Percentiles rank a stretch among this genome's conserved stretches.
Evolutionary conservation across 805 yeast genomes (phyloP).

Genomic region (Ogataea pini): DNA sequence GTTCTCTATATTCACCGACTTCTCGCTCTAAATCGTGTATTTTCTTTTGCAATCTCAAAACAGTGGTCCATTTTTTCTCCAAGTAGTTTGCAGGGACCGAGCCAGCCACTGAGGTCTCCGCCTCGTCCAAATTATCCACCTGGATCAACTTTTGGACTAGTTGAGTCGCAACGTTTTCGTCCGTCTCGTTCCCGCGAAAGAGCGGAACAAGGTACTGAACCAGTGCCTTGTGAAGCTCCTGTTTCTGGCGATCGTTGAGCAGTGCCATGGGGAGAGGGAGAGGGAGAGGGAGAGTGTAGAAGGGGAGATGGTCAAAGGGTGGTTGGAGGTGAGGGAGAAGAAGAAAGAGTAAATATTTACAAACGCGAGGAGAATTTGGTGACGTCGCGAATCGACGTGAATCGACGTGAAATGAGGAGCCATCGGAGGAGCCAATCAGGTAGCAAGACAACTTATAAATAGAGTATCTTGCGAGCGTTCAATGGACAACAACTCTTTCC

Average conservation of each 20-base stretch:
- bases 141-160: slow-evolving; percentile 12
- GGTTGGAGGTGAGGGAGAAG: background rate
- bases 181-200: slow-evolving; percentile 8
- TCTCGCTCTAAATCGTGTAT: slow-evolving; percentile 71
- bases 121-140: slow-evolving; percentile 7
- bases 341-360: slow-evolving; percentile 2
- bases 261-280: slow-evolving; percentile 14
- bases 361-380: slow-evolving; percentile 5
- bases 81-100: slow-evolving; percentile 38
- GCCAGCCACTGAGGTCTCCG: slow-evolving; percentile 2
- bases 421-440: background rate
- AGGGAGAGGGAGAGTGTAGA: slow-evolving; percentile 1
- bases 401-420: background rate
- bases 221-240: slow-evolving; percentile 39
- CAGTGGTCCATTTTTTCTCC: slow-evolving; percentile 87
- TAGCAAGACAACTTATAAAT: no score
- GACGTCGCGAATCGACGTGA: background rate
- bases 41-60: slow-evolving; percentile 73
- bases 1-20: slow-evolving; percentile 48
- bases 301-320: background rate
- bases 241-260: slow-evolving; percentile 36
- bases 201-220: slow-evolving; percentile 34
- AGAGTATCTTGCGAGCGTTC: no score
- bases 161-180: background rate
- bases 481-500: no score